Evolutionary conservation across 306 rosid genomes (phyloP).

Genomic region (Ochetophila trinervis): DNA sequence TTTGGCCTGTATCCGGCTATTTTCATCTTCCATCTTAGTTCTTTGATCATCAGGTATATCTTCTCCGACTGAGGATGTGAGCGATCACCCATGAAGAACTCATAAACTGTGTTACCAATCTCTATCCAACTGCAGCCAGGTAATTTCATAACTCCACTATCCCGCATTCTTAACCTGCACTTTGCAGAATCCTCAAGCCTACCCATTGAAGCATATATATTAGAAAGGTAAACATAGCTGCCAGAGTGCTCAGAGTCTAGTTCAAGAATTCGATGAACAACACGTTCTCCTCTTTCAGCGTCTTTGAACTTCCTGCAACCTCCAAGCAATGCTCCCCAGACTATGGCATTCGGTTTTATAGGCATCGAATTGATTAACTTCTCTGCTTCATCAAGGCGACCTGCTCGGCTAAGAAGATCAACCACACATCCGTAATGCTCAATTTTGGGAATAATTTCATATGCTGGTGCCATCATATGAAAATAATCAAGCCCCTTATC

Average conservation of each 20-base stretch:
- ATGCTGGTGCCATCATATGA: constrained; percentile 20
- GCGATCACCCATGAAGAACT: constrained; percentile 37
- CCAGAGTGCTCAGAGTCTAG: constrained; percentile 43
- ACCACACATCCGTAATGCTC: constrained; percentile 42
- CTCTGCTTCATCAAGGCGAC: constrained; percentile 36
- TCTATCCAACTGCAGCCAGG: constrained; percentile 39
- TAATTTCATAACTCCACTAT: constrained; percentile 20
- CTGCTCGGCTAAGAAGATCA: constrained; percentile 40
- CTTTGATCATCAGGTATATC: constrained; percentile 30
- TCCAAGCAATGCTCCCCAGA: constrained; percentile 44
- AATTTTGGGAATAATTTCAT: constrained; percentile 30
- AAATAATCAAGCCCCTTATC: constrained; percentile 33
- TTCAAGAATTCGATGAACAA: constrained; percentile 26
- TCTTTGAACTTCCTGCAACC: constrained; percentile 36
- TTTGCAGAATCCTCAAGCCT: constrained; percentile 37
- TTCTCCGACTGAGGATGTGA: constrained; percentile 27
- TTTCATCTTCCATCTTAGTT: constrained; percentile 34
- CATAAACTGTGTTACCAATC: constrained; percentile 30
- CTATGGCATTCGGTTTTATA: constrained; percentile 35
- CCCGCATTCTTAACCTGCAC: constrained; percentile 34
- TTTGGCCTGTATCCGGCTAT: constrained; percentile 35
- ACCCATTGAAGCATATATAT: constrained; percentile 33
- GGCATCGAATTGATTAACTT: constrained; percentile 30
- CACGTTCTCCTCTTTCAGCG: constrained; percentile 26
- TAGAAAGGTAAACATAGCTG: constrained; percentile 37